Evolutionary conservation across 2,329 filamentous ascomycete genomes (phyloP), one percentile per base, ranked within the genome.

Genomic region (Calonectria pseudoreteaudii): DNA sequence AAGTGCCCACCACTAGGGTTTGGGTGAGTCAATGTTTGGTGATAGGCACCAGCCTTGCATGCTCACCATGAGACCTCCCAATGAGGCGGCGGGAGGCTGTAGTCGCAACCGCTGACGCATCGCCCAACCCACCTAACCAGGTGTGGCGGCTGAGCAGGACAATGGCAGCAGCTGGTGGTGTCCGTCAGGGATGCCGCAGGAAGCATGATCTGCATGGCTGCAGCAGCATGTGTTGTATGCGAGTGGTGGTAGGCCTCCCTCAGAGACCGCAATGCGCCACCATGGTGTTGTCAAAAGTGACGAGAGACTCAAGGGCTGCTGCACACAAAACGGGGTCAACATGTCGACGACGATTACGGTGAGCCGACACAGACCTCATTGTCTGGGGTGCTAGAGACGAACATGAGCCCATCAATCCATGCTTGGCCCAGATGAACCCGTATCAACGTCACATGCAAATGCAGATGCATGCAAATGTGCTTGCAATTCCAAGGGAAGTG

Each of bases 101-200:
- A 26, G 58, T 69, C 66, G 71, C 66, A 73, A 66, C 23, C 49
- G 71, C 60, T 73, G 66, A 73, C 66, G 71, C 66, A 70, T 66
- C 16, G 14, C 36, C 47, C 71, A 73, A 50, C 66, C 66, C 31
- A 66, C 50, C n/a, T 60, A 26, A 16, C 20, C 10, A 47, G 34
- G 14, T 26, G 65, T 62, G 58, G 64, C 56, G 36, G 28, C 31
- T 65, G 41, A 30, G 44, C 50, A 49, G 41, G 66, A n/a, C 14
- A 36, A 23, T 30, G 41, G 50, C 49, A 66, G 52, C 50, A 14
- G 41, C 65, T 60, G 31, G 38, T 65, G 69, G 71, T 64, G 60
- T 52, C 49, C 31, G 58, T 9, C 52, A 41, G 52, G 36, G n/a
- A 49, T 44, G 26, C 60, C 30, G 50, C 47, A 31, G 31, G 20